These are phyloP conservation scores for Aureobasidium musti DNA, from an alignment of 2,329 filamentous ascomycete species.

Conservation along the genomic window DNA sequence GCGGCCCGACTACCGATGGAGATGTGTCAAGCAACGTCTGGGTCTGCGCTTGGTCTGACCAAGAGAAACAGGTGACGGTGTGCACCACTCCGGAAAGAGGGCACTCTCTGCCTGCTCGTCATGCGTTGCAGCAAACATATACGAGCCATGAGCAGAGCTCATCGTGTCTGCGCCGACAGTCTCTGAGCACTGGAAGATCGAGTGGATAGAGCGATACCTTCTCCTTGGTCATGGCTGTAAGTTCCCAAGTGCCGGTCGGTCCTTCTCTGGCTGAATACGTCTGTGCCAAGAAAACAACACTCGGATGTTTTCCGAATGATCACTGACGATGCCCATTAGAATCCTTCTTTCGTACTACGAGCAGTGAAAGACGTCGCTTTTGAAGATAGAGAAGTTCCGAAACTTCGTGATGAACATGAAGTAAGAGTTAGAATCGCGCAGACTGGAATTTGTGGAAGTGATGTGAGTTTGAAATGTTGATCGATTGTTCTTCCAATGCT, in stretches of 20 bases:
- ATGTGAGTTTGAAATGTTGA: slow-evolving; percentile 52
- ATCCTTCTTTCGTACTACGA: slow-evolving; percentile 80
- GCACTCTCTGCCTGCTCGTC: neutral
- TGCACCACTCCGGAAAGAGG: neutral
- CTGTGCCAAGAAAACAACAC: slow-evolving; percentile 15
- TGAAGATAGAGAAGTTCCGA: slow-evolving; percentile 71
- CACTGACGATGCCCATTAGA: slow-evolving; percentile 52
- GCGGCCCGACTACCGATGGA: slow-evolving; percentile 18
- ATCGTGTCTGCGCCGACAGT: neutral
- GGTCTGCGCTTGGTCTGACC: neutral
- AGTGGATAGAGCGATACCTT: neutral
- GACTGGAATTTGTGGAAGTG: slow-evolving; percentile 83
- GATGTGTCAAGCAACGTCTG: slow-evolving; percentile 19
- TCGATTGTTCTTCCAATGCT: neutral
- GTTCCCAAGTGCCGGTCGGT: slow-evolving; percentile 4
- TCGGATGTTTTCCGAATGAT: neutral
- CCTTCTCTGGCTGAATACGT: too few relatives aligned
- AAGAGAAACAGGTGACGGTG: slow-evolving; percentile 7
- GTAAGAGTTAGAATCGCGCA: slow-evolving; percentile 77
- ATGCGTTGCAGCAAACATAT: neutral
- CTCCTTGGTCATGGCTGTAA: slow-evolving; percentile 11
- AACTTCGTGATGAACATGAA: slow-evolving; percentile 64
- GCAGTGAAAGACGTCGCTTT: slow-evolving; percentile 69
- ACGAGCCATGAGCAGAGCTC: neutral
- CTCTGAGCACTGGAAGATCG: neutral